Evolutionary conservation across 164 flowering plant species (phyloP).

Genomic region (Dillenia suffruticosa): DNA sequence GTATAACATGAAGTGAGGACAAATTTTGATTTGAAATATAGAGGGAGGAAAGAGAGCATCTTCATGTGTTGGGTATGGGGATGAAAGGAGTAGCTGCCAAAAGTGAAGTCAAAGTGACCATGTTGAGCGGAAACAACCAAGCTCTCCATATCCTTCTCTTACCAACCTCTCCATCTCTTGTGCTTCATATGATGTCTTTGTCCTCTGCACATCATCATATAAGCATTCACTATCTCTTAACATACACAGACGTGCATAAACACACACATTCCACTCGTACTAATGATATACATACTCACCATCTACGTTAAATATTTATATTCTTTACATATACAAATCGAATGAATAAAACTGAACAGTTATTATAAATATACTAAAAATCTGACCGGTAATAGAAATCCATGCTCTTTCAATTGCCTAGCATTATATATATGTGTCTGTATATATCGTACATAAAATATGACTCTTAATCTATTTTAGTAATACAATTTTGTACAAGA

Average conservation of each 20-base stretch:
- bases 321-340: too few relatives aligned
- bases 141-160: slow-evolving; percentile 52
- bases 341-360: too few relatives aligned
- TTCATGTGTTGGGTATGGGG: slow-evolving; percentile 9
- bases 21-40: background rate
- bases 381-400: too few relatives aligned
- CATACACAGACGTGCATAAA: background rate
- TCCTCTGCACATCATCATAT: slow-evolving; percentile 28
- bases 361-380: too few relatives aligned
- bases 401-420: too few relatives aligned
- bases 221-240: slow-evolving; percentile 14
- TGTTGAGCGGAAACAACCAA: slow-evolving; percentile 28
- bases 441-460: too few relatives aligned
- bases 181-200: slow-evolving; percentile 33
- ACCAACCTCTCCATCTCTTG: slow-evolving; percentile 39
- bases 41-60: slow-evolving; percentile 10
- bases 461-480: too few relatives aligned
- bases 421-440: too few relatives aligned
- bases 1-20: too few relatives aligned
- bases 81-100: slow-evolving; percentile 8
- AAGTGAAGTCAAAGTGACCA: slow-evolving; percentile 30
- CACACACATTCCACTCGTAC: background rate
- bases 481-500: too few relatives aligned
- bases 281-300: too few relatives aligned
- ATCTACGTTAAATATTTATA: too few relatives aligned